These are phyloP conservation scores for Salvia splendens DNA, from an alignment of 257 asterid genomes.

Conservation along the genomic window DNA sequence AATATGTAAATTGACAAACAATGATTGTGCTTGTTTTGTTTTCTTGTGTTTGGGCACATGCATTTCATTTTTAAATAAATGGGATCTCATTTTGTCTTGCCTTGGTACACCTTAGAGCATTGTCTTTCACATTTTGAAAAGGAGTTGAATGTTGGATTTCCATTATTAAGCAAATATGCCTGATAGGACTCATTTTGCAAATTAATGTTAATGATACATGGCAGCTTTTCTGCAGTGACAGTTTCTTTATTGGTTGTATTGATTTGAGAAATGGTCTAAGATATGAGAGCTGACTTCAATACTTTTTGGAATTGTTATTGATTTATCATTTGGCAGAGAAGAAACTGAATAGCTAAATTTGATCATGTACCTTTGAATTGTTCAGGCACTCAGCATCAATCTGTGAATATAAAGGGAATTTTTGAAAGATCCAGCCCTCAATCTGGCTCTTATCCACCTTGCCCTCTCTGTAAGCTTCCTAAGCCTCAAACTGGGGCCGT, in stretches of 20 bases:
- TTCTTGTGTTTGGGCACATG: too few species aligned
- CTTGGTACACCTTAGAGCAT: not conserved
- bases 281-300: not conserved
- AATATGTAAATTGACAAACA: too few species aligned
- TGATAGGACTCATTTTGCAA: constrained; percentile 1
- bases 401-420: constrained; percentile 17
- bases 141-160: too few species aligned
- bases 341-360: not conserved
- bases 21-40: too few species aligned
- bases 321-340: not conserved
- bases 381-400: constrained; percentile 24
- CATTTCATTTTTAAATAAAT: too few species aligned
- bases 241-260: not conserved
- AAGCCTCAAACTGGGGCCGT: constrained; percentile 4
- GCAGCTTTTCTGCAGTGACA: not conserved
- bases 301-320: not conserved
- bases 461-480: constrained; percentile 1
- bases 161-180: not conserved
- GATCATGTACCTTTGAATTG: constrained; percentile 18
- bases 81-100: not conserved
- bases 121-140: too few species aligned
- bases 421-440: constrained; percentile 24
- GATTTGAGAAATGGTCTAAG: not conserved
- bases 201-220: not conserved
- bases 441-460: constrained; percentile 10